A percentile compares a stretch with the other conserved stretches of the same genome.
These are phyloP conservation scores for Scutellaria baicalensis DNA, from an alignment of 257 asterid species.

Conservation along the genomic window DNA sequence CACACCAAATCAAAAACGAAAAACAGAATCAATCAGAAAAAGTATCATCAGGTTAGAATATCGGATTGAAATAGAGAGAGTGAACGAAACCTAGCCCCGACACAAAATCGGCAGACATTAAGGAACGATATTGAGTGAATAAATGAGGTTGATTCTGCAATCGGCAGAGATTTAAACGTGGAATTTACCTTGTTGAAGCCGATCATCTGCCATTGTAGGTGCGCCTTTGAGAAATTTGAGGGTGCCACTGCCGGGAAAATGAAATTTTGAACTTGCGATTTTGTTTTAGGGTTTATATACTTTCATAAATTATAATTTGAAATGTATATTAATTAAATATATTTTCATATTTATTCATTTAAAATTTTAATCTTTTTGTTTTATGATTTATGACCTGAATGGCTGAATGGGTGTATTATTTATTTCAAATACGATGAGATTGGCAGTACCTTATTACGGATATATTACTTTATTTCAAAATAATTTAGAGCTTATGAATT, in stretches of 20 bases:
- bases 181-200: constrained; percentile 28
- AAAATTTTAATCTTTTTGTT: no score
- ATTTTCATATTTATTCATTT: no score
- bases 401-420: no score
- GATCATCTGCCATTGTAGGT: constrained; percentile 29
- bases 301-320: no score
- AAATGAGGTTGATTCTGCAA: neutral
- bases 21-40: neutral
- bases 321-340: no score
- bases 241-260: constrained; percentile 47
- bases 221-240: neutral
- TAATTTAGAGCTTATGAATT: no score
- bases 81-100: constrained; percentile 12
- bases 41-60: neutral
- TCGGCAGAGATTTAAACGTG: neutral
- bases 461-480: no score
- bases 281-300: neutral
- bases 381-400: no score
- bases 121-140: neutral
- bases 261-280: constrained; percentile 30
- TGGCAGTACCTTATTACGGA: no score
- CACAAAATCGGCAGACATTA: neutral
- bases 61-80: neutral
- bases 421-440: no score
- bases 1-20: neutral